phyloP scores from a whole-genome alignment of 768 basidiomycete genomes.

The Xanthoconium stramineum region DNA sequence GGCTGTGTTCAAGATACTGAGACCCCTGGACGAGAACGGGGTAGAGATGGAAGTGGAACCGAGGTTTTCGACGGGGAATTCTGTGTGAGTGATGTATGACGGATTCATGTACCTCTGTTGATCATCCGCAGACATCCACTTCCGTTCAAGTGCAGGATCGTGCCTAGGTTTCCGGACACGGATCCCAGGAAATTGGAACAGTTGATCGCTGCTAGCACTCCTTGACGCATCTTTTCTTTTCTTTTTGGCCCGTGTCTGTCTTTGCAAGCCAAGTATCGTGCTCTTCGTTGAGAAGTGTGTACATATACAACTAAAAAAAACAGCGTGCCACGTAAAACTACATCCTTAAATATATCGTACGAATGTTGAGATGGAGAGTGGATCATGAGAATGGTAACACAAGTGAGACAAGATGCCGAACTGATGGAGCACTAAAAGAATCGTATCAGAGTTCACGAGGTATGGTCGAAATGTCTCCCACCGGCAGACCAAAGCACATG shows the following conservation, averaged over 20 bases:
- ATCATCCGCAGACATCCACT: neutral
- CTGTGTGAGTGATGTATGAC: neutral
- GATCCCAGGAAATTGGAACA: neutral
- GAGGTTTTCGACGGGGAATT: neutral
- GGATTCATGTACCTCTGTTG: neutral
- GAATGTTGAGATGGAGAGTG: neutral
- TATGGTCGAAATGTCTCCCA: too few species aligned
- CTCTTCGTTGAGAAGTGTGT: neutral
- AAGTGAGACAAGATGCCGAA: neutral
- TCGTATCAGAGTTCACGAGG: neutral
- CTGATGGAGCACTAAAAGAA: too few species aligned
- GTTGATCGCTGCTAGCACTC: neutral
- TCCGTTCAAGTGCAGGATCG: neutral
- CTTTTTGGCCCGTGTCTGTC: neutral
- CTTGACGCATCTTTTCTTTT: neutral
- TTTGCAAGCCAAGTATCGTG: too few species aligned
- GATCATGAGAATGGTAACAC: neutral
- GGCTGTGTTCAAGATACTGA: constrained; percentile 12
- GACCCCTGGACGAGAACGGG: constrained; percentile 7
- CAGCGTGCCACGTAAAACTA: neutral
- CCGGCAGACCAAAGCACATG: too few species aligned
- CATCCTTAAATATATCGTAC: neutral
- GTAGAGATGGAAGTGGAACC: constrained; percentile 5
- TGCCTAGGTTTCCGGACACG: neutral
- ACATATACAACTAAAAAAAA: neutral